A percentile compares a stretch with the other conserved stretches of the same genome.
Conservation (phyloP, 202 grass and related monocot genomes). For the Digitaria exilis region DNA sequence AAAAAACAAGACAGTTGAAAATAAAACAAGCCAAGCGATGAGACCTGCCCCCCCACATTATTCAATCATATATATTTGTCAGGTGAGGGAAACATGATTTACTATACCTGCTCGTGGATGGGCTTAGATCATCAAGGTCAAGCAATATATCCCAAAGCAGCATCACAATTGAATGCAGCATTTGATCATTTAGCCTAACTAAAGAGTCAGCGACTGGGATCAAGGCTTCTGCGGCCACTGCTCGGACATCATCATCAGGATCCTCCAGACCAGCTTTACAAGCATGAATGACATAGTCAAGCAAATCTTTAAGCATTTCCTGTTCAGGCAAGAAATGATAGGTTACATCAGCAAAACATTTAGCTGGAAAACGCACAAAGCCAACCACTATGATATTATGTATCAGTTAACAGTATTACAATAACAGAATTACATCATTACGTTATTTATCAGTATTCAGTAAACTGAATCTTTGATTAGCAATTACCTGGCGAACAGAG, state of each 20-base stretch:
- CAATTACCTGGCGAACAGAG: slow-evolving; percentile 90
- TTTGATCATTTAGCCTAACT: slow-evolving; percentile 85
- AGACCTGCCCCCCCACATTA: too few species aligned
- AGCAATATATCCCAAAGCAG: slow-evolving; percentile 99
- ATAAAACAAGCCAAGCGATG: background rate
- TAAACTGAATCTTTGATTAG: slow-evolving; percentile 11
- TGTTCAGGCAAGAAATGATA: slow-evolving; percentile 47
- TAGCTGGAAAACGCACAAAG: slow-evolving; percentile 23
- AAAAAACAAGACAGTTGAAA: slow-evolving; percentile 23
- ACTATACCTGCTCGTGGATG: slow-evolving; percentile 94
- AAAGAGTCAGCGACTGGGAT: slow-evolving; percentile 83
- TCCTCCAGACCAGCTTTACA: slow-evolving; percentile 98
- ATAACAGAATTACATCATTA: slow-evolving; percentile 18
- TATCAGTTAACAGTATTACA: background rate
- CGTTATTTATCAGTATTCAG: slow-evolving; percentile 30
- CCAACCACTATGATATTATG: background rate
- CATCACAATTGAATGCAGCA: slow-evolving; percentile 87
- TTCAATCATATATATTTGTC: background rate
- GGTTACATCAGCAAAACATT: slow-evolving; percentile 24
- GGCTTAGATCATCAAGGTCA: slow-evolving; percentile 96
- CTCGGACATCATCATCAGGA: slow-evolving; percentile 97
- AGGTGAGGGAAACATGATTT: slow-evolving; percentile 20
- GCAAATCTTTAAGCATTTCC: slow-evolving; percentile 90
- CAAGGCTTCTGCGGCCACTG: slow-evolving; percentile 94
- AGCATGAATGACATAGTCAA: slow-evolving; percentile 81